phyloP scores from a whole-genome alignment of 2,329 filamentous ascomycete genomes.

The Fusarium veterinarium region DNA sequence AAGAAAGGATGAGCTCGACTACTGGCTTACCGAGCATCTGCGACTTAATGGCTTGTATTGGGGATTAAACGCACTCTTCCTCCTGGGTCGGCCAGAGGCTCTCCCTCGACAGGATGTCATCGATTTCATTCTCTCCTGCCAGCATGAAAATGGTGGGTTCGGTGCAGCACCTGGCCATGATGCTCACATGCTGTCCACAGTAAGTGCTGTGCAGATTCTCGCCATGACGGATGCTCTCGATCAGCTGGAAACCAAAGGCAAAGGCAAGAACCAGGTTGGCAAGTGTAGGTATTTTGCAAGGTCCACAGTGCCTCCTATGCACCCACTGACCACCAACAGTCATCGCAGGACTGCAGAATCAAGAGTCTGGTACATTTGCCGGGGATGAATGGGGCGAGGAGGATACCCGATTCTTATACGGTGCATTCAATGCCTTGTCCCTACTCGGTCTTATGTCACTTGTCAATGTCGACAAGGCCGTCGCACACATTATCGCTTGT shows the following conservation, averaged over 20 bases:
- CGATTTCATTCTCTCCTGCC: conserved; percentile 94
- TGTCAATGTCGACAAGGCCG: conserved; percentile 83
- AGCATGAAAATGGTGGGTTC: conserved; percentile 89
- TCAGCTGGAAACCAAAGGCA: conserved; percentile 78
- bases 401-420: conserved; percentile 94
- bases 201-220: conserved; percentile 93
- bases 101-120: conserved; percentile 85
- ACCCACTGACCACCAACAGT: conserved; percentile 58
- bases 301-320: conserved; percentile 15
- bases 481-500: conserved; percentile 82
- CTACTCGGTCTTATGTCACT: conserved; percentile 79
- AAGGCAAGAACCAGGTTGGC: conserved; percentile 75
- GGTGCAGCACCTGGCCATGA: conserved; percentile 95
- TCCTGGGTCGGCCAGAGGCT: conserved; percentile 83
- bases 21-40: conserved; percentile 97
- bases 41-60: conserved; percentile 97
- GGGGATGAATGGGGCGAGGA: conserved; percentile 97
- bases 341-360: conserved; percentile 85
- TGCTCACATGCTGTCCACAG: conserved; percentile 94
- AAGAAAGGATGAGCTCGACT: conserved; percentile 93
- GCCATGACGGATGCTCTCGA: conserved; percentile 86
- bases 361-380: conserved; percentile 84
- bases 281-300: conserved; percentile 71
- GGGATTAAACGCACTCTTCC: conserved; percentile 89
- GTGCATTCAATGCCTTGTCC: conserved; percentile 88